phyloP scores from a whole-genome alignment of 371 early-diverging fungal species.

The Saksenaea vasiformis region DNA sequence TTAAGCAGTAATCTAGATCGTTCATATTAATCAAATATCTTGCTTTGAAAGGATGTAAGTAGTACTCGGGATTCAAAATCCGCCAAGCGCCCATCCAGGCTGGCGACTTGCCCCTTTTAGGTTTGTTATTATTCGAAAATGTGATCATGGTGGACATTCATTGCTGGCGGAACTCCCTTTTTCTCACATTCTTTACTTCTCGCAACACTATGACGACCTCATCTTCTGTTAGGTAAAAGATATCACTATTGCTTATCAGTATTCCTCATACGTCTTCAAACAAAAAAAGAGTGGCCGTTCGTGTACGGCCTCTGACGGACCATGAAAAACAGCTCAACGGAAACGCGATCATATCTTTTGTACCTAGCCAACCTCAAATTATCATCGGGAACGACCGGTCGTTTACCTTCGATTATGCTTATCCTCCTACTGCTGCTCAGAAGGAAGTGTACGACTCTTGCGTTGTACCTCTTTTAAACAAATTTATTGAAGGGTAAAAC shows the following conservation, averaged over 20 bases:
- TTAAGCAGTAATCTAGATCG: neutral
- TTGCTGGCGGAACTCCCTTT: conserved; percentile 4
- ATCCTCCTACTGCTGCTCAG: conserved; percentile 65
- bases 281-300: conserved; percentile 10
- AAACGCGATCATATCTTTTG: conserved; percentile 17
- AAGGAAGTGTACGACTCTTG: conserved; percentile 60
- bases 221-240: conserved; percentile 15
- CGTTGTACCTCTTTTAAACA: conserved; percentile 63
- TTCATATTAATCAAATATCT: neutral
- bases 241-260: neutral
- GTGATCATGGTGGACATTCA: conserved; percentile 1
- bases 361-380: conserved; percentile 51
- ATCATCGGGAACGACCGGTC: conserved; percentile 51
- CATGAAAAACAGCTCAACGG: conserved; percentile 6
- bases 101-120: conserved; percentile 5
- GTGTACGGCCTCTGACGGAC: conserved; percentile 11
- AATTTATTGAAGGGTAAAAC: conserved; percentile 78
- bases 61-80: neutral
- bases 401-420: conserved; percentile 80
- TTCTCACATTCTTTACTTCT: conserved; percentile 6
- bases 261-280: neutral
- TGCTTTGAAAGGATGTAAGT: neutral
- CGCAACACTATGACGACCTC: conserved; percentile 24
- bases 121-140: neutral
- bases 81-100: conserved; percentile 1